Evolutionary conservation across 108 stramenopile species (phyloP), one percentile per base, ranked within the genome.

Genomic region (Cyclotella baltica): DNA sequence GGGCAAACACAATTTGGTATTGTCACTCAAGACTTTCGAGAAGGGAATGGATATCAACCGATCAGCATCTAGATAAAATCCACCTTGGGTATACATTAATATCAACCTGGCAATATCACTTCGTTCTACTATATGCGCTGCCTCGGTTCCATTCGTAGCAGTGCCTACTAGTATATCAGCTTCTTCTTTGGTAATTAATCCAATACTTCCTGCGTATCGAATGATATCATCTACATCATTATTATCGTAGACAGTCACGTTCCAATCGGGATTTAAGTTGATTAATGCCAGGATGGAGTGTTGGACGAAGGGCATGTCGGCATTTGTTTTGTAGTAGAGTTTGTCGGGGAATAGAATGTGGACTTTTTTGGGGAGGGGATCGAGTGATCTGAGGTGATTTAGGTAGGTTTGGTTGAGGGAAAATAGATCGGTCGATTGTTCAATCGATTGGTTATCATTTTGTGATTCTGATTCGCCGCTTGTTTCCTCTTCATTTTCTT

Each of bases 271-370:
- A 34, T 76, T 76, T 15, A 76, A 30, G 8, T 25, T 58, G 11
- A 19, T 67, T 20, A 67, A 56, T 34, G 50, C 62, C 15, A 67
- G 27, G 29, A 76, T 76, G 27, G 53, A 57, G 28, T 76, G 75
- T 23, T 65, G 56, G 4, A 76, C 75, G 33, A 76, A 76, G 19
- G 75, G 37, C 27, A 67, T 37, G 66, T 51, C 34, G 38, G 34
- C 20, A 25, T 76, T 16, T n/a, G 19, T 59, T 8, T 20, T 18
- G 37, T 50, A 47, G 65, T 76, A 76, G 2, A 40, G 0, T 51
- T 67, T 57, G 43, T 76, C 75, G 13, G 66, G 75, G 63, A 76
- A 76, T 65, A 76, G 53, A 29, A 76, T 67, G 67, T 76, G 75
- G 18, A 76, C 55, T 40, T 58, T 67, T 35, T 59, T 40, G 51